Conservation (phyloP, 2,329 filamentous ascomycete species). For the Cladophialophora psammophila region DNA sequence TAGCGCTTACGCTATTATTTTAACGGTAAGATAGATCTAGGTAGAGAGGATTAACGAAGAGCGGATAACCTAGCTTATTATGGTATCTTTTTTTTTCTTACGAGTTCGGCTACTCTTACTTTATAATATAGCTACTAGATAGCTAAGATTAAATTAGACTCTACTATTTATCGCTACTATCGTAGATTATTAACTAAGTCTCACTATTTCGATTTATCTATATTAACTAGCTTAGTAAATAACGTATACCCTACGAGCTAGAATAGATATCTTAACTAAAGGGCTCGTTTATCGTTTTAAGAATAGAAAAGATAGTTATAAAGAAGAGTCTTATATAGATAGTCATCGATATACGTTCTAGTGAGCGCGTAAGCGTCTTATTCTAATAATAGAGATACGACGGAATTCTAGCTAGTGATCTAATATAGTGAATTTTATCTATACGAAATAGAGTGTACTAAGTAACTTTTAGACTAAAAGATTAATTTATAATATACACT, state of each 20-base stretch:
- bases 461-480: no score
- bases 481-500: no score
- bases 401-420: not conserved
- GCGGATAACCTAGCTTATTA: no score
- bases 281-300: constrained; percentile 16
- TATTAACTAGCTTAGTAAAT: constrained; percentile 17
- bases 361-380: constrained; percentile 3
- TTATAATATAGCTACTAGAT: constrained; percentile 19
- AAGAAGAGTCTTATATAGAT: constrained; percentile 8
- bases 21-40: no score
- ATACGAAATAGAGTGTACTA: no score
- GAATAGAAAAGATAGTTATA: constrained; percentile 6
- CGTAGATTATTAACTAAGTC: constrained; percentile 21
- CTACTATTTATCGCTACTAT: constrained; percentile 19
- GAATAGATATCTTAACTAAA: constrained; percentile 18
- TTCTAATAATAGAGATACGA: constrained; percentile 3
- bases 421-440: no score
- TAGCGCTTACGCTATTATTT: no score
- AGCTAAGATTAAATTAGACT: constrained; percentile 25
- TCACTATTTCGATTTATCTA: constrained; percentile 17
- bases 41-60: no score
- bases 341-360: no score
- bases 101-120: constrained; percentile 19
- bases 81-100: no score
- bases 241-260: constrained; percentile 9